Evolutionary conservation across 257 asterid species (phyloP).

Genomic region (Echium plantagineum): DNA sequence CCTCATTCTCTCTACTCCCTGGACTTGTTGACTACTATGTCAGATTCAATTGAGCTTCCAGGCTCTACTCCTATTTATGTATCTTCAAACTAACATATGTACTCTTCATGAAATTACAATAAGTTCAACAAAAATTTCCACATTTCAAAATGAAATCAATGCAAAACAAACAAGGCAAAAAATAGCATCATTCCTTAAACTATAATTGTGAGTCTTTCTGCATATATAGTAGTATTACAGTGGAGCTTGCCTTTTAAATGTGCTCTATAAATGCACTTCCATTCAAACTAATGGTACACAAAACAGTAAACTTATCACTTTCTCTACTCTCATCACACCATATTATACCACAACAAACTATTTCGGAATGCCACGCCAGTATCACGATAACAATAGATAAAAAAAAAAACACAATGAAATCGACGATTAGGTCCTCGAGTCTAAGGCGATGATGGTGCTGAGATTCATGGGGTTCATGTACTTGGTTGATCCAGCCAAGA

Average conservation of each 20-base stretch:
- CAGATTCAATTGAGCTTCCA: slow-evolving; percentile 17
- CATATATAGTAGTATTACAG: background rate
- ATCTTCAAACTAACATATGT: slow-evolving; percentile 17
- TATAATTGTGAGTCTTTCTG: background rate
- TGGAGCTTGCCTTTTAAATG: background rate
- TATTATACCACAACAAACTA: background rate
- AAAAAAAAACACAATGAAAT: background rate
- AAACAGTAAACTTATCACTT: background rate
- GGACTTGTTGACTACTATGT: slow-evolving; percentile 26
- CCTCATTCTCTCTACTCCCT: slow-evolving; percentile 50
- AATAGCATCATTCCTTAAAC: too few species aligned
- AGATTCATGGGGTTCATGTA: slow-evolving; percentile 91
- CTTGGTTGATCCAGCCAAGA: slow-evolving; percentile 34
- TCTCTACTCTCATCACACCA: background rate
- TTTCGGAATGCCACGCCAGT: background rate
- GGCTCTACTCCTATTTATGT: slow-evolving; percentile 24
- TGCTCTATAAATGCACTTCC: background rate
- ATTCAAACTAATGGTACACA: background rate
- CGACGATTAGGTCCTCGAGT: slow-evolving; percentile 22
- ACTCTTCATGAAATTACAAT: background rate
- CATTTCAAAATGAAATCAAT: too few species aligned
- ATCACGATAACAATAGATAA: too few species aligned
- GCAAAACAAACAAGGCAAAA: too few species aligned
- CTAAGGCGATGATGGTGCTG: slow-evolving; percentile 45
- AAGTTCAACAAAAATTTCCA: too few species aligned